A percentile compares a stretch with the other conserved stretches of the same genome.
Conservation (phyloP, 257 asterid genomes). For the Petunia secreta region DNA sequence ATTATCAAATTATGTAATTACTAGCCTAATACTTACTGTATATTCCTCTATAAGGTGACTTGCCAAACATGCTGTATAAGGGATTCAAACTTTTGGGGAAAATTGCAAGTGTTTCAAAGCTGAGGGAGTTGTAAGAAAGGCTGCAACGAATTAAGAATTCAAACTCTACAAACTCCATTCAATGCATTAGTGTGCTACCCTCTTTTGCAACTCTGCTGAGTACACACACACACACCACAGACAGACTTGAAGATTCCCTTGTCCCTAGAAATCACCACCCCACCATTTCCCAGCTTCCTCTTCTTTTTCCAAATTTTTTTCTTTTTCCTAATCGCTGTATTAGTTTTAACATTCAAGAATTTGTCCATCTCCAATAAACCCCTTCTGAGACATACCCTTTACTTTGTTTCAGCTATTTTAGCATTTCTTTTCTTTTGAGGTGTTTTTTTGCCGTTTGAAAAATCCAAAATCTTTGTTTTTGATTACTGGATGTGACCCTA, state of each 20-base stretch:
- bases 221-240: not conserved
- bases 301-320: not conserved
- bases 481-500: too few relatives aligned
- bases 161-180: not conserved
- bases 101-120: too few relatives aligned
- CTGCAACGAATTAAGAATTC: not conserved
- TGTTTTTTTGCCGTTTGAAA: too few relatives aligned
- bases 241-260: not conserved
- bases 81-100: too few relatives aligned
- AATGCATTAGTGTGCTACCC: not conserved
- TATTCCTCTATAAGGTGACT: too few relatives aligned
- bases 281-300: not conserved
- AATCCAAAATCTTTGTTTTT: too few relatives aligned
- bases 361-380: not conserved
- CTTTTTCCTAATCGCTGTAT: not conserved
- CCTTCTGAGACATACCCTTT: not conserved
- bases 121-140: not conserved
- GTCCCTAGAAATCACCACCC: not conserved
- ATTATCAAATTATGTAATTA: too few relatives aligned
- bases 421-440: too few relatives aligned
- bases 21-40: too few relatives aligned
- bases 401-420: not conserved
- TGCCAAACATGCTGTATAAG: too few relatives aligned
- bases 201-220: not conserved
- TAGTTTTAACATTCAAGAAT: not conserved